A percentile compares a stretch with the other conserved stretches of the same genome.
These are phyloP conservation scores for Diphasiastrum complanatum DNA, from an alignment of 83 land plant genomes.

Conservation along the genomic window DNA sequence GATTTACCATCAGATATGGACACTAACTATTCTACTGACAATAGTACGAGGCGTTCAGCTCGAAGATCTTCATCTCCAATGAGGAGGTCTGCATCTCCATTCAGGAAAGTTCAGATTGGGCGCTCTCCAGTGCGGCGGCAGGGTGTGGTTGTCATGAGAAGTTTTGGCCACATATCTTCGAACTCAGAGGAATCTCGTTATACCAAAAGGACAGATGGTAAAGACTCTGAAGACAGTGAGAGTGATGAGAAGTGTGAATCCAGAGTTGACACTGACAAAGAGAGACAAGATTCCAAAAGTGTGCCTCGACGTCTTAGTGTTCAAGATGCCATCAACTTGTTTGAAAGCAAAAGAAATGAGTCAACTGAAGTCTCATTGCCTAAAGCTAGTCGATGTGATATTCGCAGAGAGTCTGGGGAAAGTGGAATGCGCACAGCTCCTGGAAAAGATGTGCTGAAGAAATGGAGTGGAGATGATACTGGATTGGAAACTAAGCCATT, in stretches of 20 bases:
- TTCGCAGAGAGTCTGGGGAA: slow-evolving; percentile 17
- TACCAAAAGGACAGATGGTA: no score
- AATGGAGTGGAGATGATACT: slow-evolving; percentile 14
- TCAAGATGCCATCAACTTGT: slow-evolving; percentile 27
- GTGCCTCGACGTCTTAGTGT: slow-evolving; percentile 20
- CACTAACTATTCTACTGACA: slow-evolving; percentile 20
- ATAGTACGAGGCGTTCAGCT: slow-evolving; percentile 25
- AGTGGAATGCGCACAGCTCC: slow-evolving; percentile 12
- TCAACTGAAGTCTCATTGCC: slow-evolving; percentile 29
- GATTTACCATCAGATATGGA: slow-evolving; percentile 18
- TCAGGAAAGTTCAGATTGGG: slow-evolving; percentile 41
- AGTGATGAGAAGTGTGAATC: slow-evolving; percentile 35
- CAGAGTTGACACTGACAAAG: slow-evolving; percentile 39
- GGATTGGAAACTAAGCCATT: no score
- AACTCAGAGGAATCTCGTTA: slow-evolving; percentile 28
- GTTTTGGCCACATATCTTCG: slow-evolving; percentile 74
- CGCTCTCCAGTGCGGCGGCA: slow-evolving; percentile 53
- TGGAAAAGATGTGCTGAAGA: slow-evolving; percentile 14
- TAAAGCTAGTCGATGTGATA: slow-evolving; percentile 12
- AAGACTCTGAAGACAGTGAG: slow-evolving; percentile 32
- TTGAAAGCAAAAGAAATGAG: slow-evolving; percentile 34
- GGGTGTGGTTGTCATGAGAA: slow-evolving; percentile 68
- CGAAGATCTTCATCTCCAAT: slow-evolving; percentile 33
- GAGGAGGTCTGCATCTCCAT: slow-evolving; percentile 40
- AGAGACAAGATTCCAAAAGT: slow-evolving; percentile 24